Conservation (phyloP, 768 basidiomycete genomes). For the Atractiella rhizophila region DNA sequence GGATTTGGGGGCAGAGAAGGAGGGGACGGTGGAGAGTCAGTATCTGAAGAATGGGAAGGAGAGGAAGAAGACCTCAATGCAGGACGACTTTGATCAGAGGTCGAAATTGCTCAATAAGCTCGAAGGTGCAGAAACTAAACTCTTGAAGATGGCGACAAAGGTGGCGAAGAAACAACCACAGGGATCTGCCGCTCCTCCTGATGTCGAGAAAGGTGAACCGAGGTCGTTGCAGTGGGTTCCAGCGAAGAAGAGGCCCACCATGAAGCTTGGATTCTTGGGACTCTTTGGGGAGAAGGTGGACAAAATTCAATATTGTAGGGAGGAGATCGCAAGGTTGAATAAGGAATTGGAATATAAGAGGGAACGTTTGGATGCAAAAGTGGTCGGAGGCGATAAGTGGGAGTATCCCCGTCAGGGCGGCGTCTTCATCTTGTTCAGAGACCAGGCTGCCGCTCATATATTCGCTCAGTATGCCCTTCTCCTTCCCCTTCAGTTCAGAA, state of each 20-base stretch:
- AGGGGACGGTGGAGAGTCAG: constrained; percentile 57
- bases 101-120: constrained; percentile 47
- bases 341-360: constrained; percentile 26
- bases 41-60: constrained; percentile 26
- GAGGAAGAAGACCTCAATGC: constrained; percentile 31
- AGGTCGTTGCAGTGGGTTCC: constrained; percentile 37
- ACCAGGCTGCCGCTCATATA: constrained; percentile 78
- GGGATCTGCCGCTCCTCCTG: constrained; percentile 1
- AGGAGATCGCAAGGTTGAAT: constrained; percentile 32
- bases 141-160: constrained; percentile 44
- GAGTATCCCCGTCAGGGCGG: constrained; percentile 10
- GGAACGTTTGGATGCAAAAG: constrained; percentile 19
- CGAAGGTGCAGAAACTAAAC: constrained; percentile 55
- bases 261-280: constrained; percentile 30
- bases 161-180: constrained; percentile 19
- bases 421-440: constrained; percentile 60
- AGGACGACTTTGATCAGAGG: constrained; percentile 53
- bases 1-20: constrained; percentile 40
- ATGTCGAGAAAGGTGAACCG: constrained; percentile 18
- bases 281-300: constrained; percentile 72
- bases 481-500: background rate
- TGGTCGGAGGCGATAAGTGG: no score
- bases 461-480: constrained; percentile 4
- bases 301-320: constrained; percentile 58
- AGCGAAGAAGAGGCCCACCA: constrained; percentile 44